Base-by-base conservation (phyloP, 805 yeast genomes). In the Cyberlindnera subsufficiens region DNA sequence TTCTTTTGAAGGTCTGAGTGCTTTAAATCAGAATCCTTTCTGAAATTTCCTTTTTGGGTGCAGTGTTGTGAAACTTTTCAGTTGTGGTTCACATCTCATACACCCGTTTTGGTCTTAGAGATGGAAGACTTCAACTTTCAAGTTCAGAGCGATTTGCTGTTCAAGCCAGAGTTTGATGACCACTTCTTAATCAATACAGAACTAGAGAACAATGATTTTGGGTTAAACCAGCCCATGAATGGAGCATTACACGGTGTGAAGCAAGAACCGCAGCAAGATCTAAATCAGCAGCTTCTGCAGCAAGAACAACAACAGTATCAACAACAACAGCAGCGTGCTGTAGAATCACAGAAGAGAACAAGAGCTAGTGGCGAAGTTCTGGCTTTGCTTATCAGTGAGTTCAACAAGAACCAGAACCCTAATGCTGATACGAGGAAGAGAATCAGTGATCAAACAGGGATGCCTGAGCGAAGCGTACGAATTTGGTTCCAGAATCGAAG, bases 401-500 rank as follows among this genome's bases (percentile, higher is more conserved):
- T 86, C 58, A 75, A 74, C 40, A 68, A 66, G 40, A 86, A 86
- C 51, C 83, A 86, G 27, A 86, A 83, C 51, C 96, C 96, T 0
- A 70, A 78, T 27, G 79, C 90, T 0, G 82, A 82, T 33, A 74
- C 75, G 43, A 68, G 96, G 33, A 81, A 81, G 55, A 74, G 71
- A 27, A 78, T 89, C 32, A 79, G 93, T 32, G 78, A 74, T 2
- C 72, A 72, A 46, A 85, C 95, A 1, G 85, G 82, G 16, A 82
- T 88, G 86, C 77, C 89, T 13, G 96, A 89, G 54, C 75, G 93
- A 48, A 86, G 90, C 13, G 96, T 89, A 3, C 72, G 96, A 42
- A 89, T 89, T 35, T 89, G 96, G 96, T 89, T 87, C 56, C 97
- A 89, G 61, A 88, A 88, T 59, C 69, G 90, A 53, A 67, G 97